Evolutionary conservation across 2,329 filamentous ascomycete genomes (phyloP).

Genomic region (Talaromyces sp.): DNA sequence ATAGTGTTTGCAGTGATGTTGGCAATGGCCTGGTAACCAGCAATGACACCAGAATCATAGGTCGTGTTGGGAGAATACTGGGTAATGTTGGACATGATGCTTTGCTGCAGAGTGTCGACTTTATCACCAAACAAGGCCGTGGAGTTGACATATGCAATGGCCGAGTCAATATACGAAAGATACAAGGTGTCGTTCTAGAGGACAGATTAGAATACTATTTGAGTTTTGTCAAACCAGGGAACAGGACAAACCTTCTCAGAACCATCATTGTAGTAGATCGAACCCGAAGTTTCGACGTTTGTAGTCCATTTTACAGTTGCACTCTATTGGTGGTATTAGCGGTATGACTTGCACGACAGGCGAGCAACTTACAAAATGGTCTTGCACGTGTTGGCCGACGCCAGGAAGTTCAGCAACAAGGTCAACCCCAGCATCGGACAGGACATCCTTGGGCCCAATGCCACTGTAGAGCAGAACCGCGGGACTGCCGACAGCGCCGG

Average conservation of each 20-base stretch:
- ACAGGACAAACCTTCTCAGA: conserved; percentile 18
- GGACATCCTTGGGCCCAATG: conserved; percentile 48
- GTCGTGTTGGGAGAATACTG: conserved; percentile 20
- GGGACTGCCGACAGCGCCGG: conserved; percentile 54
- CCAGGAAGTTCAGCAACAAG: conserved; percentile 42
- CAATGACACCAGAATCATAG: conserved; percentile 19
- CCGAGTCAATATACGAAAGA: conserved; percentile 24
- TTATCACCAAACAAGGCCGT: conserved; percentile 17
- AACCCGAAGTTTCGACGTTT: conserved; percentile 24
- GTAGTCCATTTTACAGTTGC: conserved; percentile 25
- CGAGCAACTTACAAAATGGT: conserved; percentile 33
- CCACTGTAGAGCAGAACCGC: conserved; percentile 58
- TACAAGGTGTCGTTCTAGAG: conserved; percentile 19
- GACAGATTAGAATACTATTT: conserved; percentile 6
- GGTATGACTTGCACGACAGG: not conserved
- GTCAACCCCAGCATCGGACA: conserved; percentile 40
- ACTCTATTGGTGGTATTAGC: conserved; percentile 21
- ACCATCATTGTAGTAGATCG: conserved; percentile 22
- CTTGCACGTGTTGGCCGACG: conserved; percentile 50
- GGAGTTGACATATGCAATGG: conserved; percentile 23
- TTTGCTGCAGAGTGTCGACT: conserved; percentile 12
- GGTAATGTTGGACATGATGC: conserved; percentile 15
- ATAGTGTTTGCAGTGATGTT: conserved; percentile 21
- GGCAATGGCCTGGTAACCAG: conserved; percentile 24
- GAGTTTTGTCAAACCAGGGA: not conserved